These are phyloP conservation scores for Fraxinus dipetala DNA, from an alignment of 305 asterid species.

Conservation along the genomic window DNA sequence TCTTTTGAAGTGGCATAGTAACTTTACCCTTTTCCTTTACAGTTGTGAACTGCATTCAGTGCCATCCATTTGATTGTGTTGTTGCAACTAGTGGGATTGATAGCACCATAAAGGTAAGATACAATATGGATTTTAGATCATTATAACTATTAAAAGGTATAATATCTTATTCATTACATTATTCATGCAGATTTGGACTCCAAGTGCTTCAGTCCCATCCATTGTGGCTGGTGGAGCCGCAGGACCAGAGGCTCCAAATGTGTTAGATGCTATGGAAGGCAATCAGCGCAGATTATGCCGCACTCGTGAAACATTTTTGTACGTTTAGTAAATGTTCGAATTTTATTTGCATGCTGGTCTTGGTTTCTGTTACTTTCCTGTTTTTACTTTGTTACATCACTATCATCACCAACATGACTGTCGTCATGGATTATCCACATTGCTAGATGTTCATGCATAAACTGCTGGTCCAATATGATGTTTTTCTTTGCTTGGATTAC, in stretches of 20 bases:
- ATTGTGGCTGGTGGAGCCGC: conserved; percentile 69
- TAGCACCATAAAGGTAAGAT: conserved; percentile 83
- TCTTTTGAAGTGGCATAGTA: conserved; percentile 9
- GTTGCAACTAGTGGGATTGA: conserved; percentile 98
- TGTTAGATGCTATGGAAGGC: conserved; percentile 73
- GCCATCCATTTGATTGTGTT: conserved; percentile 83
- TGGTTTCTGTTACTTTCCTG: conserved; percentile 11
- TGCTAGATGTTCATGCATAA: conserved; percentile 13
- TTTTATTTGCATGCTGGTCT: conserved; percentile 11
- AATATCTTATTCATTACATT: conserved; percentile 6
- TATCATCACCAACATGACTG: not conserved
- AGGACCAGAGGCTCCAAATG: conserved; percentile 68
- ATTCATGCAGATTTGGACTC: conserved; percentile 80
- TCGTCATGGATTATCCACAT: not conserved
- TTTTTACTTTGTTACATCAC: not conserved
- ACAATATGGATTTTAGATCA: conserved; percentile 13
- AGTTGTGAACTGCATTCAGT: conserved; percentile 95
- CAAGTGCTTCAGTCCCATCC: conserved; percentile 74
- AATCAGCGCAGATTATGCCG: conserved; percentile 71
- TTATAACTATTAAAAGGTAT: not conserved
- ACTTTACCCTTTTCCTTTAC: conserved; percentile 23
- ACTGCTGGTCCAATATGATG: not conserved
- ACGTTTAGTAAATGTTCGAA: conserved; percentile 30
- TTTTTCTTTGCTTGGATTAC: conserved; percentile 3
- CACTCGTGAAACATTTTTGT: conserved; percentile 71